phyloP scores from a whole-genome alignment of 345 rosid species.

The Garcia nutans region DNA sequence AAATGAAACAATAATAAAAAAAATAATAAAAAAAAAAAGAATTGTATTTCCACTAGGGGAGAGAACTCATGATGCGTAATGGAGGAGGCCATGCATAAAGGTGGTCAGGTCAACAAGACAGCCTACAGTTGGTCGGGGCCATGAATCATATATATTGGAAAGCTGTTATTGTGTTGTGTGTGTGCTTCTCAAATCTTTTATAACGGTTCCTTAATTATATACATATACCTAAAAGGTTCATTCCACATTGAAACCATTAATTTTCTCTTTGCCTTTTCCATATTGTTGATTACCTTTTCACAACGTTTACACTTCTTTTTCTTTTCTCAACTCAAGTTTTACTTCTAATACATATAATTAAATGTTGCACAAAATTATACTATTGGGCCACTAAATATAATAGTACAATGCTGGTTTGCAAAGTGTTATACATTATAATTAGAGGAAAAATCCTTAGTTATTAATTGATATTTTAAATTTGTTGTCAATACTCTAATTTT shows the following conservation, averaged over 20 bases:
- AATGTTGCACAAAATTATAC: neutral
- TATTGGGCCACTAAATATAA: too few relatives aligned
- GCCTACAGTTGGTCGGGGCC: neutral
- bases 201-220: constrained; percentile 17
- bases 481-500: too few relatives aligned
- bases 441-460: too few relatives aligned
- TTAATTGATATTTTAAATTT: too few relatives aligned
- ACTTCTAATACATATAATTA: neutral
- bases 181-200: neutral
- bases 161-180: neutral
- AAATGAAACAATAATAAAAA: neutral
- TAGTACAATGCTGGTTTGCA: too few relatives aligned
- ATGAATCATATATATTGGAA: neutral
- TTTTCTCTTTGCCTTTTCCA: neutral
- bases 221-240: neutral
- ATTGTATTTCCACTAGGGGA: too few relatives aligned
- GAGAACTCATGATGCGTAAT: neutral
- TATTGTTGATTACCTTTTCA: neutral
- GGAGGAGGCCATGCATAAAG: neutral
- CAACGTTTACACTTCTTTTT: constrained; percentile 18
- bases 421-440: too few relatives aligned
- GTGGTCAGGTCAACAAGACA: constrained; percentile 3
- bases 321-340: neutral
- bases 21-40: too few relatives aligned
- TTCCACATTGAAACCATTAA: neutral